Base-by-base conservation (phyloP, 2,329 filamentous ascomycete species). In the Ophiosphaerella korrae region DNA sequence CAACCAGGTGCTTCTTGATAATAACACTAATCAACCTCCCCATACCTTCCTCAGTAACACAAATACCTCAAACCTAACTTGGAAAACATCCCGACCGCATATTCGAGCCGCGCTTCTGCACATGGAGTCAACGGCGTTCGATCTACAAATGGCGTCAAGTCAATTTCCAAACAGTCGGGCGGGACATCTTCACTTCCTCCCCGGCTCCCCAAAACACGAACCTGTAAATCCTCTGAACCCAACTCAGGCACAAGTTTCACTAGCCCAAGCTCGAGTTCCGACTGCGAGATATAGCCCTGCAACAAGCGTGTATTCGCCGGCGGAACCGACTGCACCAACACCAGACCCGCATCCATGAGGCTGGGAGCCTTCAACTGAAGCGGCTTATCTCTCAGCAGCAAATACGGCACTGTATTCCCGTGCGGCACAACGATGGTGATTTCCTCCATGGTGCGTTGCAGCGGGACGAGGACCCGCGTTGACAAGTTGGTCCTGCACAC, bases 21-120 rank as follows among this genome's bases (percentile, higher is more conserved):
- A 84, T 75, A 0, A 84, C 79, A 0, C 83, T 82, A 3, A 82
- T 68, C 40, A 84, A 65, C 53, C 58, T 72, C 1, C 80, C 77
- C 18, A 74, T 81, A 1, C 80, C 80, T 52, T 82, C 78, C 53
- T 82, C 80, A 2, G 79, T 75, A 5, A 85, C 81, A 78, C 37
- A 85, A 53, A 69, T 84, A 77, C 50, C 82, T 69, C 56, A 84
- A 55, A 0, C 82, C 83, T 36, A 86, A 60, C 62, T 83, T 84
- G 3, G 77, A 78, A 71, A 85, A 84, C 77, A 85, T 80, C 66
- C 85, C 83, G 1, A 84, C 79, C 1, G 77, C 81, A 64, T 82
- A 83, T 64, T 86, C 83, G 59, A 85, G 74, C 8, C 82, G 82
- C 37, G 82, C 81, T 38, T 76, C 76, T 1, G 74, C 76, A 47